phyloP scores from a whole-genome alignment of 495 filamentous ascomycete species.

The Aspergillus affinis region DNA sequence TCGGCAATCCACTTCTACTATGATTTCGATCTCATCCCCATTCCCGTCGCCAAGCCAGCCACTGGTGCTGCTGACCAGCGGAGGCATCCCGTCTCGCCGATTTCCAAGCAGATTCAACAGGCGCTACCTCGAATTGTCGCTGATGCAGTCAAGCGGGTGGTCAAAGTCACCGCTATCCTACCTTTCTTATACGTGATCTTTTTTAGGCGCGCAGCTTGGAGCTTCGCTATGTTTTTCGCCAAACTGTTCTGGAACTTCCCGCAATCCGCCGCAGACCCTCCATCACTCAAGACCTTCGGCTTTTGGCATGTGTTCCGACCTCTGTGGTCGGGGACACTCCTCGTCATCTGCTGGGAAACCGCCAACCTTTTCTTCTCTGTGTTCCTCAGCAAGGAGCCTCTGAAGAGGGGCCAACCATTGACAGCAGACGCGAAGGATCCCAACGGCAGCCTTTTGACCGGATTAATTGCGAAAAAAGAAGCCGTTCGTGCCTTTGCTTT shows the following conservation, averaged over 20 bases:
- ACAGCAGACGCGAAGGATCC: conserved; percentile 84
- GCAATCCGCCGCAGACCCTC: conserved; percentile 59
- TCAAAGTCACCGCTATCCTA: conserved; percentile 41
- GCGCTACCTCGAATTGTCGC: conserved; percentile 24
- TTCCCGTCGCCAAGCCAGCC: conserved; percentile 48
- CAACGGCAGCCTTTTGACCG: conserved; percentile 84
- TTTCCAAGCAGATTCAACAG: conserved; percentile 34
- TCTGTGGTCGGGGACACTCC: conserved; percentile 61
- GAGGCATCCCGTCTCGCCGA: conserved; percentile 33
- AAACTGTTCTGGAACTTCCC: conserved; percentile 74
- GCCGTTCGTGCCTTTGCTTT: conserved; percentile 72
- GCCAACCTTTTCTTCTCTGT: conserved; percentile 73
- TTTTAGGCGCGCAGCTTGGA: conserved; percentile 64
- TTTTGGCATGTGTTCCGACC: conserved; percentile 58
- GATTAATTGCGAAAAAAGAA: conserved; percentile 66
- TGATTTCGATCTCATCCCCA: conserved; percentile 70
- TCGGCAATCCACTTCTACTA: conserved; percentile 64
- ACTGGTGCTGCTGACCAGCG: conserved; percentile 37
- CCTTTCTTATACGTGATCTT: conserved; percentile 64
- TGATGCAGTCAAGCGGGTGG: conserved; percentile 39
- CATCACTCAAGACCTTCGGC: conserved; percentile 52
- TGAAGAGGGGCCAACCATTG: conserved; percentile 81
- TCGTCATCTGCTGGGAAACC: conserved; percentile 71
- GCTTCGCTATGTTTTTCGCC: conserved; percentile 63
- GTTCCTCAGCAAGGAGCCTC: conserved; percentile 74